Base-by-base conservation (phyloP, 2,329 filamentous ascomycete genomes). In the Ophiostoma himal-ulmi region DNA sequence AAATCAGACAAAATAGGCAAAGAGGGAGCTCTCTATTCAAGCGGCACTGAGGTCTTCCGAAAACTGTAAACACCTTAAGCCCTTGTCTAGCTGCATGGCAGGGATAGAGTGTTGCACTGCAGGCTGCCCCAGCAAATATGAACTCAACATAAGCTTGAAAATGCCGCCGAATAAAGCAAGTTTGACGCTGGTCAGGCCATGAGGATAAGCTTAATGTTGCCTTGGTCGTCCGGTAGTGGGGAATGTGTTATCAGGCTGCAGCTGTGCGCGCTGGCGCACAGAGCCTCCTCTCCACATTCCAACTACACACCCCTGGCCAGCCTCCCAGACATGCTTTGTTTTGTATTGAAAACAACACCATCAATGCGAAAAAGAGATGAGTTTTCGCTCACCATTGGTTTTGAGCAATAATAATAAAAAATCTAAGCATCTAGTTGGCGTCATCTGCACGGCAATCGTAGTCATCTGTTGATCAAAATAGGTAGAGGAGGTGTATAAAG, bases 301-400 rank as follows among this genome's bases (percentile, higher is more conserved):
- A 57, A 57, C 30, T 1, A 39, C 57, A 30, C 30, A 30, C 68
- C 70, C 70, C 67, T 52, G 36, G 66, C 52, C 30, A 34, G 44
- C 11, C 8, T 71, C 60, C 68, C 70, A 73, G 69, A 73, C 72
- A 54, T 67, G 37, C 48, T 36, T 62, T 71, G 72, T 73, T 73
- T 73, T 72, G 69, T 34, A 70, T 73, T 64, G 65, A 69, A 72
- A 70, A 69, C 54, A 70, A 22, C 30, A 57, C 64, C 69, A 52
- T 71, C 69, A 73, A 73, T 73, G 72, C 72, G 70, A 26, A 22
- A 26, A 26, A 26, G 8, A 26, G 22, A 10, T 5, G 2, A 30
- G 44, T 17, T 48, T 48, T 48, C 20, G 3, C 10, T 57, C n/a
- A 10, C n/a, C 7, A 22, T 26, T 26, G 52, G 7, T 22, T 11